Percentiles rank a stretch among this genome's conserved stretches.
phyloP scores from a whole-genome alignment of 768 basidiomycete species.

The Tephrocybe sp. region DNA sequence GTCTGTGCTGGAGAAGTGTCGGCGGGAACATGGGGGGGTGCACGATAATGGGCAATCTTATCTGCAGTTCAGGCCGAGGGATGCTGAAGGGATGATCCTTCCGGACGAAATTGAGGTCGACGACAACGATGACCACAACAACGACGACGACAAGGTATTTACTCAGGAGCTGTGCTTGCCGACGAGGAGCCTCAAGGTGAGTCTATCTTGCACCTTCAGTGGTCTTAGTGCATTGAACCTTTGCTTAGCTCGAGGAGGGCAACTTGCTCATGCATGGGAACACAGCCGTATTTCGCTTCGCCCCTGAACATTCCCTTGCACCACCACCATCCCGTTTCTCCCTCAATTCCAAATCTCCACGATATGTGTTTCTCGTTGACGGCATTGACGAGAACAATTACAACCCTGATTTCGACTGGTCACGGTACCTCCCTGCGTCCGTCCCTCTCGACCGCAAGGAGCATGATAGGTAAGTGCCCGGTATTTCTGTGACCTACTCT shows the following conservation, averaged over 20 bases:
- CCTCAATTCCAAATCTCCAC: conserved; percentile 33
- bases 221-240: neutral
- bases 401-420: conserved; percentile 51
- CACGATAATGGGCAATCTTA: conserved; percentile 27
- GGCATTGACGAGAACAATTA: conserved; percentile 36
- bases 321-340: conserved; percentile 35
- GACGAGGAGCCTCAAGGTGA: conserved; percentile 37
- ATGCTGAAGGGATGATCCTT: conserved; percentile 19
- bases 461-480: conserved; percentile 40
- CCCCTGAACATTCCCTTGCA: conserved; percentile 22
- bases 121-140: conserved; percentile 18
- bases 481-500: neutral
- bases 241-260: conserved; percentile 36
- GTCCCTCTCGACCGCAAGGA: conserved; percentile 43
- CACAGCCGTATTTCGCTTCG: conserved; percentile 43
- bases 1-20: conserved; percentile 41
- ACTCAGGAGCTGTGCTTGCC: conserved; percentile 40
- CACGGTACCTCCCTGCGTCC: conserved; percentile 41
- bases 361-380: conserved; percentile 42
- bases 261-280: conserved; percentile 40
- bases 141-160: conserved; percentile 27
- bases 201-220: conserved; percentile 7
- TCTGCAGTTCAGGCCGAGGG: conserved; percentile 29
- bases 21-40: conserved; percentile 34
- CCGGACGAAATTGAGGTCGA: conserved; percentile 21